A percentile compares a stretch with the other conserved stretches of the same genome.
Conservation (phyloP, 2,329 filamentous ascomycete species). For the Endoconidiophora laricicola region DNA sequence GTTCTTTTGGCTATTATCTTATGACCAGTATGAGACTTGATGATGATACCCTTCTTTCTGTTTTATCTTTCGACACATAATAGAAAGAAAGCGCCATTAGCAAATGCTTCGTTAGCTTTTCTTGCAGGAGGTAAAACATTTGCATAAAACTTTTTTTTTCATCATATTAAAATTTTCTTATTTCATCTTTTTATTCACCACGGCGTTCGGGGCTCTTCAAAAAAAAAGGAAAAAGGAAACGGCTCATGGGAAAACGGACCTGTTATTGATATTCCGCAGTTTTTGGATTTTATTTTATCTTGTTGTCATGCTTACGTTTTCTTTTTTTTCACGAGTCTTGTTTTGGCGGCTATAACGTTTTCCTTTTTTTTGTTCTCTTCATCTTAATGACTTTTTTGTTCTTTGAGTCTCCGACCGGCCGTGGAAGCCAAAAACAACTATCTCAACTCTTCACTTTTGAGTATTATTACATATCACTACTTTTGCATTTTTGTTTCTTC, state of each 20-base stretch:
- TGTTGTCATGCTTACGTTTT: neutral
- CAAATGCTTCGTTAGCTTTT: too few relatives aligned
- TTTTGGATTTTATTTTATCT: conserved; percentile 3
- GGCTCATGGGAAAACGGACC: conserved; percentile 9
- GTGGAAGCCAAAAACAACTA: conserved; percentile 3
- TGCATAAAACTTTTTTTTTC: too few relatives aligned
- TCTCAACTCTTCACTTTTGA: conserved; percentile 11
- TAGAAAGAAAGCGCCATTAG: too few relatives aligned
- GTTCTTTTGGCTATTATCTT: too few relatives aligned
- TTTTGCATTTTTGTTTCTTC: too few relatives aligned
- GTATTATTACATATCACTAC: neutral
- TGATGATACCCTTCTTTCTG: neutral
- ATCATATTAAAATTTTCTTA: neutral
- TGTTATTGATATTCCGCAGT: conserved; percentile 8
- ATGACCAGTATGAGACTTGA: too few relatives aligned
- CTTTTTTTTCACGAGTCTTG: conserved; percentile 3
- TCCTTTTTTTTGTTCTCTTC: neutral
- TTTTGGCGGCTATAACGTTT: conserved; percentile 1
- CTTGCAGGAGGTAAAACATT: too few relatives aligned
- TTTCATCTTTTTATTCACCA: neutral
- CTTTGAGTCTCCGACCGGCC: conserved; percentile 6
- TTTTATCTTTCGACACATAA: too few relatives aligned
- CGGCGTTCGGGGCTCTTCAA: conserved; percentile 9
- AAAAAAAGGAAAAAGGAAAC: conserved; percentile 11
- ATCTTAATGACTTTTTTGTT: neutral